Percentiles rank a stretch among this genome's conserved stretches.
These are phyloP conservation scores for Obba rivulosa DNA, from an alignment of 768 basidiomycete genomes.

Conservation along the genomic window DNA sequence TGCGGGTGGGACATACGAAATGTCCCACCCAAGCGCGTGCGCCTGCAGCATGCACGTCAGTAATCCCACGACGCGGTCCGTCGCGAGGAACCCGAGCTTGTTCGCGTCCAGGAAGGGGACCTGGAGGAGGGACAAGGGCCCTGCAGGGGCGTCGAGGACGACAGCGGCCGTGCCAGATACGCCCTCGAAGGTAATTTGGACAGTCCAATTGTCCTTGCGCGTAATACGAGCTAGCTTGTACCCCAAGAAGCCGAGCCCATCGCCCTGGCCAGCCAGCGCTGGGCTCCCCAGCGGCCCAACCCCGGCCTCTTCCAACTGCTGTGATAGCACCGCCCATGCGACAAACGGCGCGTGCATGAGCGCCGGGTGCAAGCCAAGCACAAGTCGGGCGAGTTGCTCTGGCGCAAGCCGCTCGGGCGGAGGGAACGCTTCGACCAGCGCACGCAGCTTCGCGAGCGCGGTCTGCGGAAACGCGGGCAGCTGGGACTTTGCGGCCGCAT, in stretches of 20 bases:
- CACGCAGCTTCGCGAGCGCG: conserved; percentile 44
- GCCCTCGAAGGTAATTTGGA: conserved; percentile 37
- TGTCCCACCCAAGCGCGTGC: conserved; percentile 62
- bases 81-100: conserved; percentile 35
- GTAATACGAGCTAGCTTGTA: conserved; percentile 40
- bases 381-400: conserved; percentile 45
- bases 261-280: conserved; percentile 32
- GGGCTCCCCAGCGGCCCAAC: conserved; percentile 51
- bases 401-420: conserved; percentile 37
- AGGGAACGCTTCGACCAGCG: conserved; percentile 44
- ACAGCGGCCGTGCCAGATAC: conserved; percentile 25
- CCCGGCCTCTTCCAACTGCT: conserved; percentile 49
- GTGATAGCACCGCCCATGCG: conserved; percentile 57
- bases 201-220: conserved; percentile 36
- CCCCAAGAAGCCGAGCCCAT: conserved; percentile 43
- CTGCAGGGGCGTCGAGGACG: conserved; percentile 41
- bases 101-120: conserved; percentile 37
- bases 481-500: conserved; percentile 45
- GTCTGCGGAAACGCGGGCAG: conserved; percentile 65
- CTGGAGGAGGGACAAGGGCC: conserved; percentile 40
- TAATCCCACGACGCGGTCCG: conserved; percentile 48
- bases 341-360: conserved; percentile 52
- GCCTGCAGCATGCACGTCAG: conserved; percentile 56
- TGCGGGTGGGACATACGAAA: conserved; percentile 55
- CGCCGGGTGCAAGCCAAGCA: conserved; percentile 55